Evolutionary conservation across 345 rosid genomes (phyloP), one percentile per base, ranked within the genome.

Genomic region (Boechera stricta): DNA sequence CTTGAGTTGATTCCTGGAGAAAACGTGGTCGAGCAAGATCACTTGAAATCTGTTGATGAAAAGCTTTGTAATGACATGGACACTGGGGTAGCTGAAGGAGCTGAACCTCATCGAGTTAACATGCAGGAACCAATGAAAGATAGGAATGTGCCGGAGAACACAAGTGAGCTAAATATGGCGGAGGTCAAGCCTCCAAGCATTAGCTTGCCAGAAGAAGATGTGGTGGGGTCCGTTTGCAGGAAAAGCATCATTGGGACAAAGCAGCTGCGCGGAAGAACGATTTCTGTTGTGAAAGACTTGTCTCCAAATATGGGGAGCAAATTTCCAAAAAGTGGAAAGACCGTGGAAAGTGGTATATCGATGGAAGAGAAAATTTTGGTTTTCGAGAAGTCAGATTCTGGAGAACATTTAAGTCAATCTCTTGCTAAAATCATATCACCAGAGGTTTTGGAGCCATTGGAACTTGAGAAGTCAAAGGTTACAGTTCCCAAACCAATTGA

Each of bases 261-360:
- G 16, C 85, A 83, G 73, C 86, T 82, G 54, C 81, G 86, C 8
- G 79, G 82, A 67, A 86, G 89, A 84, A 84, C 61, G 51, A 76
- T 85, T 70, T 73, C 81, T 0, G 87, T 86, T 39, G 58, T 80
- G 12, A 82, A 92, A 77, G 84, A 83, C 71, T 92, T 85, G 65
- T 88, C 96, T 68, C 85, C 83, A 10, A 39, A 57, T 31, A 85
- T 85, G 58, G 88, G 91, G 75, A 71, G 80, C 71, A 87, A 81
- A 41, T 78, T 87, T 80, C 49, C 54, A 69, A 7, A 28, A 11
- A 65, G 65, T 59, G 82, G 71, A 59, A 79, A 36, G 67, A 6
- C 45, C 57, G 13, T 10, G 13, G 26, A 73, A 53, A 69, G 52
- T 55, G 28, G 56, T 67, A 35, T 73, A 58, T 55, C 58, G 52